Base-by-base conservation (phyloP, 148 eudicot genomes). In the Linanthus parryae region DNA sequence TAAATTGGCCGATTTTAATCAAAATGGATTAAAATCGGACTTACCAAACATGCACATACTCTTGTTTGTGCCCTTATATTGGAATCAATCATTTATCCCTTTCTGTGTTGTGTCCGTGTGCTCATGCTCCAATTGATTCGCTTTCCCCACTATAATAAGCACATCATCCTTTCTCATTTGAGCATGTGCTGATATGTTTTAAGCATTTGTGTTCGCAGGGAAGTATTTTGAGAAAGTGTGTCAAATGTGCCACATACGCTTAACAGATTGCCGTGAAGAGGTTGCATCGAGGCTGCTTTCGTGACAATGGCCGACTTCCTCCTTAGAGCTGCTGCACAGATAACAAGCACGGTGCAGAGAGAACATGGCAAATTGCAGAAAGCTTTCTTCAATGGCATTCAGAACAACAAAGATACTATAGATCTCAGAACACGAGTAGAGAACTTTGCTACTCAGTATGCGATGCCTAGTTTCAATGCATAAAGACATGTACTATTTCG, bases 251-350 rank as follows among this genome's bases (percentile, higher is more conserved):
- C 84, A 81, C 69, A 86, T 38, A 86, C 95, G 48, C 65, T 91
- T 25, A 91, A 91, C 52, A 91, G 87, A 66, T 80, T 79, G 98
- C 87, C 98, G 19, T 73, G 94, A 2, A 73, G 98, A 73, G 98
- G 98, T 31, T 81, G 94, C 42, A 31, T 87, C 5, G 98, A 92
- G 77, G 23, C 74, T 16, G 96, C 87, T 71, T 87, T 92, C 53
- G 98, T 83, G 73, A 52, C 67, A 6, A 81, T 92, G 39, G 96
- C 85, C 0, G 98, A 84, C 37, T 87, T 84, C 68, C 85, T 92
- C 12, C 54, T 75, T 10, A 65, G 75, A 66, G 98, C 96, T 40
- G n/a, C n/a, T n/a, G 94, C 77, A 17, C 86, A 81, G 40, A 92
- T 92, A 54, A 68, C 95, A 0, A 54, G 66, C 38, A 54, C 66